phyloP scores from a whole-genome alignment of 2,329 filamentous ascomycete species.

The Neospermospora avenae region DNA sequence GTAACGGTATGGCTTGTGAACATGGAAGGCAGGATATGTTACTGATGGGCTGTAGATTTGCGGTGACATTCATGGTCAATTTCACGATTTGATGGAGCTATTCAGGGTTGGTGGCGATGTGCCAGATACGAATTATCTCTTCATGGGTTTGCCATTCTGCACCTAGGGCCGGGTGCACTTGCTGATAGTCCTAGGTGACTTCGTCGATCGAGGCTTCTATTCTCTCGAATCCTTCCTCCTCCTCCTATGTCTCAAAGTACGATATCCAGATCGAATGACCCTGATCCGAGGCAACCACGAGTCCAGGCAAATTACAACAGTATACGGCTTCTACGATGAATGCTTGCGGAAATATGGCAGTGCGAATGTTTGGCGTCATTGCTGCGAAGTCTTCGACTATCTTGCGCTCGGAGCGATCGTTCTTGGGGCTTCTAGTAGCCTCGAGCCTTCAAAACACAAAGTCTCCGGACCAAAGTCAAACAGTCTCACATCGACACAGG shows the following conservation, averaged over 20 bases:
- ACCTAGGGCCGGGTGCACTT: not conserved
- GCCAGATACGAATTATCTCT: conserved; percentile 93
- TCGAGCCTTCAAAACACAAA: conserved; percentile 45
- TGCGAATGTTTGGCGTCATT: conserved; percentile 95
- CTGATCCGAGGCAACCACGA: conserved; percentile 95
- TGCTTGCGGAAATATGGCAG: conserved; percentile 94
- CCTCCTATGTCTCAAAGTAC: conserved; percentile 91
- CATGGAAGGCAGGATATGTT: not conserved
- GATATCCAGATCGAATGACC: conserved; percentile 95
- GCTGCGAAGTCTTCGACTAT: conserved; percentile 97
- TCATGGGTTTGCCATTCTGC: conserved; percentile 67
- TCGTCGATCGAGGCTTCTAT: conserved; percentile 97
- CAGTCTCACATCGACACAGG: conserved; percentile 44
- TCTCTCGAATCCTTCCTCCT: conserved; percentile 95
- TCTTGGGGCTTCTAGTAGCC: conserved; percentile 73
- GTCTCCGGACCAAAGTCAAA: conserved; percentile 44
- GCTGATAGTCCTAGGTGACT: conserved; percentile 63
- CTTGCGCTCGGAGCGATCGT: conserved; percentile 97
- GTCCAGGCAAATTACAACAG: conserved; percentile 93
- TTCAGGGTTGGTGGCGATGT: conserved; percentile 92
- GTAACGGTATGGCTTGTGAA: conserved; percentile 64
- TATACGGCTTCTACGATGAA: conserved; percentile 98
- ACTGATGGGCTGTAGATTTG: conserved; percentile 62
- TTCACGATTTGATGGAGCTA: conserved; percentile 95
- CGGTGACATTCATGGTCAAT: conserved; percentile 95